These are phyloP conservation scores for Physaria fendleri DNA, from an alignment of 345 rosid genomes.

Conservation along the genomic window DNA sequence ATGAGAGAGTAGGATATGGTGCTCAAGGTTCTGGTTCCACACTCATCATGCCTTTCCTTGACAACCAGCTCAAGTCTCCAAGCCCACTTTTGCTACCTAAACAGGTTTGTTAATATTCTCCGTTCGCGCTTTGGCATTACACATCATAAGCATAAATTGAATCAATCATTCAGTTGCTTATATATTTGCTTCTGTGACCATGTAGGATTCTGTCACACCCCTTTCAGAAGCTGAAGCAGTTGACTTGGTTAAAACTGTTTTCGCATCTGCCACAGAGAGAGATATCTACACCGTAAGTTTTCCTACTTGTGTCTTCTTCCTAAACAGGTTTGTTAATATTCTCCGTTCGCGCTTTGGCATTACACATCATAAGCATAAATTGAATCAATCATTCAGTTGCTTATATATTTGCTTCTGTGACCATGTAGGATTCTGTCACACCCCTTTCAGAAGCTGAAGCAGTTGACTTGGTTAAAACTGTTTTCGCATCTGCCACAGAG, in stretches of 20 bases:
- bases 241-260: conserved; percentile 84
- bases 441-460: conserved; percentile 91
- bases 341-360: background rate
- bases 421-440: conserved; percentile 77
- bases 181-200: background rate
- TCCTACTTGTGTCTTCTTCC: conserved; percentile 19
- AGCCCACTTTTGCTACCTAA: conserved; percentile 93
- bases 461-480: conserved; percentile 80
- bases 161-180: background rate
- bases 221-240: conserved; percentile 81
- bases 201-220: conserved; percentile 92
- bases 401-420: background rate
- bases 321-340: conserved; percentile 41
- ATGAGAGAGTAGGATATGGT: conserved; percentile 95
- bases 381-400: background rate
- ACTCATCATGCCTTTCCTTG: conserved; percentile 91
- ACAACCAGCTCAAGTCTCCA: conserved; percentile 93
- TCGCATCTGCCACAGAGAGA: conserved; percentile 95
- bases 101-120: conserved; percentile 35
- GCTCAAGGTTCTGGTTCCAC: conserved; percentile 93
- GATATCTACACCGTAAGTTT: conserved; percentile 89
- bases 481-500: conserved; percentile 93
- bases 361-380: background rate
- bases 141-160: background rate
- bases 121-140: background rate